A percentile compares a stretch with the other conserved stretches of the same genome.
phyloP scores from a whole-genome alignment of 2,329 filamentous ascomycete genomes.

The Aureobasidium leucospermi region DNA sequence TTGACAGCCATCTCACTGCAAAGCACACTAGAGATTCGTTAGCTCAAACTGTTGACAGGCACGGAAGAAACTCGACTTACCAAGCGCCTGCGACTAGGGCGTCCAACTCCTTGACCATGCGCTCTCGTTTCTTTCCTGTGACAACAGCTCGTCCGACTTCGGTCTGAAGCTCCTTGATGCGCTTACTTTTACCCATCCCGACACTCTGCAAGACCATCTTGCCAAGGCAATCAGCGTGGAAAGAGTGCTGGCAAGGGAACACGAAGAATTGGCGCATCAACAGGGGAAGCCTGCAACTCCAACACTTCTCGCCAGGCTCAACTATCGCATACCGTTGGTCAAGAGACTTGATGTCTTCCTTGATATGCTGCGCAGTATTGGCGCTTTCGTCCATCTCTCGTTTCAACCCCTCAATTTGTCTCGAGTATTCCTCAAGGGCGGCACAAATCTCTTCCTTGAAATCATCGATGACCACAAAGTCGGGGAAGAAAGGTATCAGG shows the following conservation, averaged over 20 bases:
- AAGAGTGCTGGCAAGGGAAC: conserved; percentile 96
- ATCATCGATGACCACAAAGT: conserved; percentile 97
- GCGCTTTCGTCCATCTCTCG: conserved; percentile 94
- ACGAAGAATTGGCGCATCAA: conserved; percentile 94
- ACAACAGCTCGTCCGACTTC: conserved; percentile 65
- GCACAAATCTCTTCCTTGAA: conserved; percentile 98
- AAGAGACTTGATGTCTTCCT: conserved; percentile 75
- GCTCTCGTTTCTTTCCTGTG: conserved; percentile 66
- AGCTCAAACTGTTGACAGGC: not conserved
- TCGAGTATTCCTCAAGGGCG: conserved; percentile 86
- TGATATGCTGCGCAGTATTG: conserved; percentile 82
- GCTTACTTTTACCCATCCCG: conserved; percentile 64
- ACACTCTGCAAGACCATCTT: conserved; percentile 76
- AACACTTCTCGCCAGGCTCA: conserved; percentile 90
- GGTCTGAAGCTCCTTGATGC: conserved; percentile 78
- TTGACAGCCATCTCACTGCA: conserved; percentile 95
- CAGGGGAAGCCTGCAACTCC: conserved; percentile 76
- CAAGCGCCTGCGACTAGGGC: conserved; percentile 84
- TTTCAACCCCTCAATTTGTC: conserved; percentile 80
- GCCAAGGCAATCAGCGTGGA: conserved; percentile 90
- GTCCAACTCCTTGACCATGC: conserved; percentile 81
- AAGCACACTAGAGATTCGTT: conserved; percentile 56
- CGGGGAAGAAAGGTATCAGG: conserved; percentile 94
- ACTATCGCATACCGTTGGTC: conserved; percentile 92
- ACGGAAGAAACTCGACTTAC: conserved; percentile 43